Evolutionary conservation across 495 filamentous ascomycete genomes (phyloP).

Genomic region (Penicillium goetzii): DNA sequence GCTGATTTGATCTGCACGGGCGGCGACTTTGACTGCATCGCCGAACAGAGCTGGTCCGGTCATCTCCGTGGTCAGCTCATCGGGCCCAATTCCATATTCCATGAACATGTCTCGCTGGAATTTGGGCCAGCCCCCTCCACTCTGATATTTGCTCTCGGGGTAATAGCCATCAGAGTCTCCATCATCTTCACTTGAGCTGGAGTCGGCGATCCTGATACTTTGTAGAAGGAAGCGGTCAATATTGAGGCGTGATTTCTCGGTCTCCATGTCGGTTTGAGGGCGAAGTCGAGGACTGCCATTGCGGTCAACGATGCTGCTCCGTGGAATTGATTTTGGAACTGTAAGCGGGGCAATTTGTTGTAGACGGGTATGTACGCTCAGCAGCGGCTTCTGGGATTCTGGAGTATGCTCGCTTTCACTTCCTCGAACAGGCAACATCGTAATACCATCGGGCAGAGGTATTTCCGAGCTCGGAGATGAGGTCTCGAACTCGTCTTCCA

Average conservation of each 20-base stretch:
- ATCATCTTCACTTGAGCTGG: slow-evolving; percentile 20
- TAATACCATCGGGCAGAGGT: background rate
- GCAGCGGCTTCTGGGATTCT: slow-evolving; percentile 30
- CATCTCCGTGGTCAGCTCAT: slow-evolving; percentile 8
- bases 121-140: slow-evolving; percentile 21
- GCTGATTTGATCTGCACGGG: background rate
- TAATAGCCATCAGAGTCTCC: slow-evolving; percentile 11
- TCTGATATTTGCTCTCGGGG: slow-evolving; percentile 4
- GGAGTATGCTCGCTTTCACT: slow-evolving; percentile 16
- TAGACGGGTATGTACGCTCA: slow-evolving; percentile 10
- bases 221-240: slow-evolving; percentile 2
- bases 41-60: background rate
- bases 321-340: slow-evolving; percentile 11
- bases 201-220: slow-evolving; percentile 3
- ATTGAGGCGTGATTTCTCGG: background rate
- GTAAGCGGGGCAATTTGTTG: background rate
- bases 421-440: background rate
- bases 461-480: slow-evolving; percentile 11
- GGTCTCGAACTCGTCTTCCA: slow-evolving; percentile 1
- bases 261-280: background rate
- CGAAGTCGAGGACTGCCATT: slow-evolving; percentile 38
- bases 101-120: slow-evolving; percentile 32
- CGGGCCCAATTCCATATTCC: slow-evolving; percentile 28
- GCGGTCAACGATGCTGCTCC: slow-evolving; percentile 31
- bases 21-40: background rate